Conservation (phyloP, 345 rosid species). For the Sonneratia alba region DNA sequence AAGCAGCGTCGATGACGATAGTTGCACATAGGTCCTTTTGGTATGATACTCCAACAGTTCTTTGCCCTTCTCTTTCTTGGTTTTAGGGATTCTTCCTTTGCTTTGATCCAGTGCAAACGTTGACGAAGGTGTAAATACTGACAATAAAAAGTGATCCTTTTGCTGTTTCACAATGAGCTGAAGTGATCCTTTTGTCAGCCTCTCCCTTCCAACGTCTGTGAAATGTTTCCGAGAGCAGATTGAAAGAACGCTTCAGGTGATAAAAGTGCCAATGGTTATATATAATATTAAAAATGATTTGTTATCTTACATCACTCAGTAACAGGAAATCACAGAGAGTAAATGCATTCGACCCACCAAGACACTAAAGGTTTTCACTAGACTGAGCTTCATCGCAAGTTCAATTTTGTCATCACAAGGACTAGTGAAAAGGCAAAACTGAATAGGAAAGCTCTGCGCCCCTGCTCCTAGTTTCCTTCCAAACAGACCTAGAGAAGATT, state of each 20-base stretch:
- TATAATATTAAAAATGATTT: too few relatives aligned
- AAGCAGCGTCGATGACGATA: conserved; percentile 19
- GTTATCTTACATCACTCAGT: background rate
- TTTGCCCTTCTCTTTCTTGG: background rate
- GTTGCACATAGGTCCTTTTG: conserved; percentile 8
- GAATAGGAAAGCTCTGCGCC: too few relatives aligned
- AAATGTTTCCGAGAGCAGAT: too few relatives aligned
- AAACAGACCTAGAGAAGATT: background rate
- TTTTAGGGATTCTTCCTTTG: background rate
- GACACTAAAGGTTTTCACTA: background rate
- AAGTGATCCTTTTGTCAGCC: too few relatives aligned
- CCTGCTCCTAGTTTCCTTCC: too few relatives aligned
- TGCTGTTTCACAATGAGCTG: background rate
- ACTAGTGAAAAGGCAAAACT: too few relatives aligned
- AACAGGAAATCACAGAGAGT: background rate
- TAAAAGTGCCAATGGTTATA: too few relatives aligned
- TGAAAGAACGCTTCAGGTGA: too few relatives aligned
- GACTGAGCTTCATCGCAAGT: background rate
- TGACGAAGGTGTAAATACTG: background rate
- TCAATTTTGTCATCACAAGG: background rate
- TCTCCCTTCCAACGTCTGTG: too few relatives aligned
- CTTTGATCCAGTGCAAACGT: background rate
- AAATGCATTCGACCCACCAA: background rate
- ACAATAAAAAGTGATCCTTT: background rate
- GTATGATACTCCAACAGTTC: background rate